Base-by-base conservation (phyloP, 2,329 filamentous ascomycete genomes). In the Alternaria brassicae region DNA sequence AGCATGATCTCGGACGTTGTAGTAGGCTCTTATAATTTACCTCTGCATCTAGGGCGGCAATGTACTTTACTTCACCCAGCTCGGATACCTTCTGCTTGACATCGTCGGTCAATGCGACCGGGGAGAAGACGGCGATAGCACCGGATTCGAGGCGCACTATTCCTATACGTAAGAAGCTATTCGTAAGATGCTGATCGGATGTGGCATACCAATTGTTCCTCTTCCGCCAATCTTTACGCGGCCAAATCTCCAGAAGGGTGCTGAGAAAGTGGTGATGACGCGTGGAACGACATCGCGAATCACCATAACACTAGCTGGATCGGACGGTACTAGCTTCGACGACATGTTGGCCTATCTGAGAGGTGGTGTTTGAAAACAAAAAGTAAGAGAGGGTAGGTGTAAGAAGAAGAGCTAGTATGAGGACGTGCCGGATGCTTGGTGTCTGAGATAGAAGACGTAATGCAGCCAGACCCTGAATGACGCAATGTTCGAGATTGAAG, bases 71-170 rank as follows among this genome's bases (percentile, higher is more conserved):
- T 40, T 87, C 84, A 49, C 89, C 88, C 55, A 83, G 60, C 27
- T 81, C 77, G n/a, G 87, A 82, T 19, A 87, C 78, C 54, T 84
- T 80, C 51, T 91, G 81, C 75, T 89, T 87, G 37, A 93, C 88
- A 58, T 89, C 87, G 3, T 89, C 85, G 3, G 93, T 98, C 56
- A 97, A 85, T 13, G 90, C 91, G 19, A 95, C 91, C 17, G 95
- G 95, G 0, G 93, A 97, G 85, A 97, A 97, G 76, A 97, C 89
- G 66, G 92, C 91, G 39, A 98, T 86, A 44, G 86, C 82, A 56
- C 93, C 93, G 9, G 88, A 89, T 58, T 87, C 85, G 68, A 99
- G 86, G 68, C 89, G 90, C 60, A 96, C 92, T 92, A 66, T 53
- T 6, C 17, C 1, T 23, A 2, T 2, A 10, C 9, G 17, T 72